These are phyloP conservation scores for Cercis canadensis DNA, from an alignment of 306 rosid genomes.

Conservation along the genomic window DNA sequence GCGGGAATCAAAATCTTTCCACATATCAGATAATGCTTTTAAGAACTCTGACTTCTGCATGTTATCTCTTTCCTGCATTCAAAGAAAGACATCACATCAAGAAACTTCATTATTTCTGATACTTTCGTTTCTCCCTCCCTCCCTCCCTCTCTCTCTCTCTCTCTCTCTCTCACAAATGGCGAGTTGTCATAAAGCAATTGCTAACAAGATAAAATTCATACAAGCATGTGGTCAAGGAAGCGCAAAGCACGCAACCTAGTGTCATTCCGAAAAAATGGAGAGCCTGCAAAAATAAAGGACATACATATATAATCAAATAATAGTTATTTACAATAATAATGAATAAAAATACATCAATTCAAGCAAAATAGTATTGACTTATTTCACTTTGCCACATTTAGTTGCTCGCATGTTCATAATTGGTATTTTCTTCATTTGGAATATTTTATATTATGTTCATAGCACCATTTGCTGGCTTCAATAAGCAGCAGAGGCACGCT, in stretches of 20 bases:
- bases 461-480: slow-evolving; percentile 2
- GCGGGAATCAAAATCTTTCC: slow-evolving; percentile 99
- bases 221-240: slow-evolving; percentile 98
- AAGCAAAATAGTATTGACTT: not conserved
- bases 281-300: slow-evolving; percentile 64
- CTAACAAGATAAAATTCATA: slow-evolving; percentile 58
- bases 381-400: not conserved
- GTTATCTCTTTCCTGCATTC: slow-evolving; percentile 94
- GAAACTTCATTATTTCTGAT: slow-evolving; percentile 11
- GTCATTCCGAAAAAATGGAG: slow-evolving; percentile 89
- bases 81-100: slow-evolving; percentile 33
- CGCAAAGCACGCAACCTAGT: slow-evolving; percentile 99
- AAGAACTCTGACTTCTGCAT: slow-evolving; percentile 98
- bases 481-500: slow-evolving; percentile 24
- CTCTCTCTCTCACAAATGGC: too few species aligned
- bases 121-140: not conserved
- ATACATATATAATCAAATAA: slow-evolving; percentile 4
- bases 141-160: too few species aligned
- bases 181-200: slow-evolving; percentile 13
- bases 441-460: not conserved
- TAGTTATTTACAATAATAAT: not conserved
- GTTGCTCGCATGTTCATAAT: not conserved
- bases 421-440: not conserved
- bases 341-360: slow-evolving; percentile 16
- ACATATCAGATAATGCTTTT: slow-evolving; percentile 95